Conservation (phyloP, 805 yeast genomes). For the Kazachstania kunashirensis region DNA sequence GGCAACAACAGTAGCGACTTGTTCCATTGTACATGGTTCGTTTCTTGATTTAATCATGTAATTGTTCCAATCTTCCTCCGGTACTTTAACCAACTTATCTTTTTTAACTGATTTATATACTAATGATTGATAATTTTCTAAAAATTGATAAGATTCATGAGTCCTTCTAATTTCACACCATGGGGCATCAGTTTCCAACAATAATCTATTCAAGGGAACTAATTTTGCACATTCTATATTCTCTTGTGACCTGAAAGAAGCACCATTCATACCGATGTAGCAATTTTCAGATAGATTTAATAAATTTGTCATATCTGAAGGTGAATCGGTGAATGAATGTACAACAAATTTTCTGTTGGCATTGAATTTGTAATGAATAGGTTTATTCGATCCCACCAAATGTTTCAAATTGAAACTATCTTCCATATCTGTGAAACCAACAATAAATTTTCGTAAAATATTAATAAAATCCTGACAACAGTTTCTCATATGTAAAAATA, state of each 20-base stretch:
- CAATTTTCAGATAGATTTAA: constrained; percentile 33
- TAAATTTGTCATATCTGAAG: constrained; percentile 49
- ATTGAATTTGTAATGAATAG: constrained; percentile 26
- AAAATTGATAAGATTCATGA: constrained; percentile 58
- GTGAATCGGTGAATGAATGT: constrained; percentile 88
- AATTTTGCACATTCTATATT: constrained; percentile 53
- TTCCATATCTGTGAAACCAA: constrained; percentile 29
- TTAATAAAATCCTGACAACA: constrained; percentile 71
- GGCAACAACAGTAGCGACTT: constrained; percentile 63
- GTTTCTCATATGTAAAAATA: constrained; percentile 84
- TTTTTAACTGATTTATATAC: constrained; percentile 25
- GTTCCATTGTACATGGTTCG: constrained; percentile 83
- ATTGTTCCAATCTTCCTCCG: constrained; percentile 20
- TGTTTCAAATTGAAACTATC: constrained; percentile 15
- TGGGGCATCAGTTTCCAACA: constrained; percentile 95
- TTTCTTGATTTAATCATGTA: constrained; percentile 69
- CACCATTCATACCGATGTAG: constrained; percentile 82
- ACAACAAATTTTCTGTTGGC: constrained; percentile 59
- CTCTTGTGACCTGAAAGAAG: constrained; percentile 73
- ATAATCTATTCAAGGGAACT: constrained; percentile 61
- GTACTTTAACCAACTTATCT: constrained; percentile 26
- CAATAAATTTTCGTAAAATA: constrained; percentile 53
- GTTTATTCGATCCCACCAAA: constrained; percentile 6
- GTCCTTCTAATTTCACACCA: constrained; percentile 93
- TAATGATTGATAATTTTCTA: constrained; percentile 32